A percentile compares a stretch with the other conserved stretches of the same genome.
Evolutionary conservation across 208 protist genomes (phyloP).

Genomic region (Acanthamoeba sp.): DNA sequence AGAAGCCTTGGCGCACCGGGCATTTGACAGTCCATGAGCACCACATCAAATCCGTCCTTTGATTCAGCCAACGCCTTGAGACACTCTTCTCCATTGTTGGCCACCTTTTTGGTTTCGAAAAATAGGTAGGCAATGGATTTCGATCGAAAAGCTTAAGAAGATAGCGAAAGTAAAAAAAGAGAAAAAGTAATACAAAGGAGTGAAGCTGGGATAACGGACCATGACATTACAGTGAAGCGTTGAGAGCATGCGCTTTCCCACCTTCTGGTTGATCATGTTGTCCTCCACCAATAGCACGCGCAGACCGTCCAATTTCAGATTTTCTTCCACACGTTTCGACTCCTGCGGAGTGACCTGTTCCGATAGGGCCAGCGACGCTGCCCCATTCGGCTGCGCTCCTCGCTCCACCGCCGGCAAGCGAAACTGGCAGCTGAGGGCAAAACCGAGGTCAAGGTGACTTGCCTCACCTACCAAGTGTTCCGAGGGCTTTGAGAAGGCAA

Average conservation of each 20-base stretch:
- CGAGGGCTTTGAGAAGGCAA: not conserved
- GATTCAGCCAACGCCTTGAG: not conserved
- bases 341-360: not conserved
- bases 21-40: slow-evolving; percentile 69
- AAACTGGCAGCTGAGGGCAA: not conserved
- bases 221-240: not conserved
- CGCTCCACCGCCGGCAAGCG: not conserved
- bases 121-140: not conserved
- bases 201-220: not conserved
- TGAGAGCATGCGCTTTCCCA: slow-evolving; percentile 25
- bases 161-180: not conserved
- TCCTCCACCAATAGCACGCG: slow-evolving; percentile 27
- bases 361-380: not conserved
- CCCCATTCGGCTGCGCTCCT: not conserved
- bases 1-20: not conserved
- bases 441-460: too few species aligned
- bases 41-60: not conserved
- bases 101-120: not conserved
- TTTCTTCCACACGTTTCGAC: not conserved
- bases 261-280: slow-evolving; percentile 33
- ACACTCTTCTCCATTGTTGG: not conserved
- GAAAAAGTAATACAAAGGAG: not conserved
- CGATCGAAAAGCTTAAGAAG: too few species aligned
- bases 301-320: not conserved
- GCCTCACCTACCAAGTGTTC: too few species aligned